Base-by-base conservation (phyloP, 768 basidiomycete genomes). In the Naematelia aurantialba region DNA sequence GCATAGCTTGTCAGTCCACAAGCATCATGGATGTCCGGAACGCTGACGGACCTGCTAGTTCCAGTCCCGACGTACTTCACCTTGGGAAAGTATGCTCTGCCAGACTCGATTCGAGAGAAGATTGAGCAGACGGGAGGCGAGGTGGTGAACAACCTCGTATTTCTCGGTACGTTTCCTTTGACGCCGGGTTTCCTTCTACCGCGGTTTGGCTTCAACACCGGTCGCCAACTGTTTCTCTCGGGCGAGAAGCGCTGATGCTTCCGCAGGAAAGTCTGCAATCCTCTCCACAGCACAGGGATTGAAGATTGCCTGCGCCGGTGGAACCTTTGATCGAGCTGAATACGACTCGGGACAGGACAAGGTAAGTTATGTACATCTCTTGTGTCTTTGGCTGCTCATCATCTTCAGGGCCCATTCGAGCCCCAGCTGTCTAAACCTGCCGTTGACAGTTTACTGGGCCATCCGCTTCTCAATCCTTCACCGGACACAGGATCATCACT, bases 61-160 rank as follows among this genome's bases (percentile, higher is more conserved):
- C 89, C 93, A 11, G 79, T 94, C 17, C 88, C 89, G 69, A 92
- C 90, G 67, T 97, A 94, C 79, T 85, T 96, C 58, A 92, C 91
- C 84, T 86, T 91, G 73, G 93, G 93, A 17, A 83, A 85, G 54
- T 79, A 85, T 63, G 84, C 87, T 1, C 76, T 97, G 13, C 91
- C 92, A 3, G 80, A 82, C 46, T 74, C 79, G 25, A 85, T 96
- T 17, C 83, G 89, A 58, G 85, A 87, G 62, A 87, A 85, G 73
- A 87, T 89, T 70, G 82, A 84, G 19, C 82, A 84, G 74, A 87
- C 85, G 1, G 85, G 86, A 1, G 90, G 89, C 39, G 86, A 92
- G 70, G 70, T 98, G 24, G 86, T 85, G 72, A 82, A 83, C 62
- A 90, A 91, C 69, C 83, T 98, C 5, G 89, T 89, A 67, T 82